Evolutionary conservation across 1,284 basidiomycete genomes (phyloP).

Genomic region (Trichosporon coremiiforme): DNA sequence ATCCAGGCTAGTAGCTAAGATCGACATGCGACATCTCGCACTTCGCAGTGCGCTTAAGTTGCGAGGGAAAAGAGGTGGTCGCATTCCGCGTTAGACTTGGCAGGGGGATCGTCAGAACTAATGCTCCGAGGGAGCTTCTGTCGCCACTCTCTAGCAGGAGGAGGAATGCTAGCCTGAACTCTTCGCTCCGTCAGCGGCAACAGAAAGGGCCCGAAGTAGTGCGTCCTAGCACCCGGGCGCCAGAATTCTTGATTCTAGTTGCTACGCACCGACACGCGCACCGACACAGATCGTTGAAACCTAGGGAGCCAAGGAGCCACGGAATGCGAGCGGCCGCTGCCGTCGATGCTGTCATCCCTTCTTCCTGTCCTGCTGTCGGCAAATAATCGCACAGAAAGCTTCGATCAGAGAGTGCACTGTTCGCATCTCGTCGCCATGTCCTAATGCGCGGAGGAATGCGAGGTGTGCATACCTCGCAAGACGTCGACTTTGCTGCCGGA

Average conservation of each 20-base stretch:
- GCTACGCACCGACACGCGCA: not conserved
- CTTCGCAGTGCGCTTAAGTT: not conserved
- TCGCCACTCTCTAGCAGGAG: too few relatives aligned
- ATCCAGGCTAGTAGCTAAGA: not conserved
- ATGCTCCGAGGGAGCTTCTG: not conserved
- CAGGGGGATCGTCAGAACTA: not conserved
- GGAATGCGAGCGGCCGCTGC: not conserved
- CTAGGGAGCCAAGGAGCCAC: not conserved
- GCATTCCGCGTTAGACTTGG: not conserved
- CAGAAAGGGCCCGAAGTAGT: too few relatives aligned
- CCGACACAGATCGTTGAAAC: not conserved
- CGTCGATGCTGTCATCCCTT: not conserved
- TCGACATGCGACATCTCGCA: conserved; percentile 11
- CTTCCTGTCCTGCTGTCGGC: not conserved
- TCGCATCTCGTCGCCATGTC: too few relatives aligned
- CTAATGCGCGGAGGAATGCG: too few relatives aligned
- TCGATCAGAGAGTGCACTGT: not conserved
- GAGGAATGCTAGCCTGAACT: too few relatives aligned
- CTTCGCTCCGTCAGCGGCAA: too few relatives aligned
- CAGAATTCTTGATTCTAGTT: not conserved
- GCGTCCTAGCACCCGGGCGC: not conserved
- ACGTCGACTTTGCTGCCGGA: too few relatives aligned
- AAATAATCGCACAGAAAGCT: not conserved
- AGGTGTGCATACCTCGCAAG: too few relatives aligned
- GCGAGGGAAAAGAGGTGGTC: too few relatives aligned